Conservation (phyloP, 306 rosid genomes). For the Hippophae tibetana region DNA sequence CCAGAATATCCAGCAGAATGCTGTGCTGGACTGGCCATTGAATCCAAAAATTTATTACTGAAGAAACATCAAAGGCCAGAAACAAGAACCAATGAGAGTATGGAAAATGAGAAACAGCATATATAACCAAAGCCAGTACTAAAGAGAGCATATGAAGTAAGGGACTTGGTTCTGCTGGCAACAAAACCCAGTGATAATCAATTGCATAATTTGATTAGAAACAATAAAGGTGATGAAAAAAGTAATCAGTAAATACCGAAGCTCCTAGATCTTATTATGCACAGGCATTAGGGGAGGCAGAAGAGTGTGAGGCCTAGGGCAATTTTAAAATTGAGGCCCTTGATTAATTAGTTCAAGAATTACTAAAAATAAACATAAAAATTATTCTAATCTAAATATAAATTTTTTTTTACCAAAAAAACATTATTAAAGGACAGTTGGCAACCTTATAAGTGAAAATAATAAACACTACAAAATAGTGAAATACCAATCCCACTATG, state of each 20-base stretch:
- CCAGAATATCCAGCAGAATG: slow-evolving; percentile 50
- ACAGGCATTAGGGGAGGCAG: neutral
- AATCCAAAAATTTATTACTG: slow-evolving; percentile 11
- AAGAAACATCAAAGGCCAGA: slow-evolving; percentile 22
- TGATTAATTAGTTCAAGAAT: too few relatives aligned
- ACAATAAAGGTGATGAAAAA: slow-evolving; percentile 12
- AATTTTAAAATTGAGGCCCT: too few relatives aligned
- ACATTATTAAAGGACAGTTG: too few relatives aligned
- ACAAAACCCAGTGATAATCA: neutral
- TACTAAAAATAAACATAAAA: too few relatives aligned
- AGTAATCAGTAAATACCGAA: slow-evolving; percentile 11
- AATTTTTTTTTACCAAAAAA: too few relatives aligned
- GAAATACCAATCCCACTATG: too few relatives aligned
- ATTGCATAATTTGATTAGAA: slow-evolving; percentile 5
- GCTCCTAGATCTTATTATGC: slow-evolving; percentile 19
- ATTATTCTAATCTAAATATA: too few relatives aligned
- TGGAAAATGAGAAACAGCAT: slow-evolving; percentile 14
- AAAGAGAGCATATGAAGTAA: neutral
- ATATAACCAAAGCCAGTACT: slow-evolving; percentile 8
- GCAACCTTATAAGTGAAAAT: too few relatives aligned
- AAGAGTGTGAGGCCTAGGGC: too few relatives aligned
- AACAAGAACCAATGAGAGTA: slow-evolving; percentile 28
- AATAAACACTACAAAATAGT: too few relatives aligned
- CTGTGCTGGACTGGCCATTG: slow-evolving; percentile 65
- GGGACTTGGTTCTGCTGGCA: neutral